Base-by-base conservation (phyloP, 1,139 yeast genomes). In the Yamadazyma pseudoaaseri region DNA sequence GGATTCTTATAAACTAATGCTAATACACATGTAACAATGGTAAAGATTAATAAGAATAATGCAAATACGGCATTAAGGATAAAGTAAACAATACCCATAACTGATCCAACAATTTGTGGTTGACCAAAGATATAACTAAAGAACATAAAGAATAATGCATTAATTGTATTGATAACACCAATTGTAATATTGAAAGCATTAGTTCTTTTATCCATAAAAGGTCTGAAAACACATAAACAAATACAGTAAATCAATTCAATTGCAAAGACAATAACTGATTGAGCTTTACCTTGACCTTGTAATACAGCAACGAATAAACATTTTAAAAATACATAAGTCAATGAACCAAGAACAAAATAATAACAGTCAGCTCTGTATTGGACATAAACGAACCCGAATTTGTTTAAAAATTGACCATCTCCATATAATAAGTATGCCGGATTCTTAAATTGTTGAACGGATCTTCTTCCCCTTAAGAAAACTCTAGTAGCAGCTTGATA, bases 371-470 rank as follows among this genome's bases (percentile, higher is more conserved):
- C 97, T 43, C 90, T 75, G 67, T 74, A 92, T 63, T 89, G 96
- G 25, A 90, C 89, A 49, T 92, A 92, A 44, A 94, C 62, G 62
- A 92, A 92, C 0, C 99, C 99, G 66, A 85, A 92, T 49, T 86
- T 78, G 66, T 87, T 87, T 50, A 94, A 72, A 43, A 86, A 79
- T 26, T 71, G 73, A 9, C 82, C 77, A 55, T 94, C 95, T 31
- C 97, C 96, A 55, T 76, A 92, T 42, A 92, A 70, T 43, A 90
- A 70, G 56, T 87, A 92, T 1, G 98, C 98, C 0, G 98, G 96
- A 51, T 90, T 92, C 55, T 86, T 83, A 66, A 81, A 87, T 43
- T 84, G 71, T 41, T 71, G 69, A 20, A 74, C 70, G 0, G 97
- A 89, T 45, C 74, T 73, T 42, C 81, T 68, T 16, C 97, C 98